Evolutionary conservation across 1,284 basidiomycete species (phyloP).

Genomic region (Moesziomyces sp.): DNA sequence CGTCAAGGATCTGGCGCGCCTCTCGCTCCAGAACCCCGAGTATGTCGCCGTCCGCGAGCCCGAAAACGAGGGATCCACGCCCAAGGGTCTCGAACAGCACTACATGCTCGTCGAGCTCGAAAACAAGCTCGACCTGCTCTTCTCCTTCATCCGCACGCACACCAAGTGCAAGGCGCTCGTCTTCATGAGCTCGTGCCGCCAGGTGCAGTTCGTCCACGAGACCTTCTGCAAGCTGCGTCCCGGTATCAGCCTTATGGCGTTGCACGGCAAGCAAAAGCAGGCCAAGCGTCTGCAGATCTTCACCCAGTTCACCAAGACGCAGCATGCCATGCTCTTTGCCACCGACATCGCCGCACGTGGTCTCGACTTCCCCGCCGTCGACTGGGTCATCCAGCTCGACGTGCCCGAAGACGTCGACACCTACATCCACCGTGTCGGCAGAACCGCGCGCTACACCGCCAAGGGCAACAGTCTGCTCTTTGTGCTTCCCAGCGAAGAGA

Average conservation of each 20-base stretch:
- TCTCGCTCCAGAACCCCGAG: constrained; percentile 86
- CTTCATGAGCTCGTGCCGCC: constrained; percentile 94
- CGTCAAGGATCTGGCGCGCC: constrained; percentile 86
- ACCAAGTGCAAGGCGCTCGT: constrained; percentile 91
- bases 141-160: constrained; percentile 94
- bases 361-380: constrained; percentile 93
- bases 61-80: constrained; percentile 70
- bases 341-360: constrained; percentile 98
- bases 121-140: constrained; percentile 89
- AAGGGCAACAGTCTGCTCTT: constrained; percentile 88
- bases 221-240: constrained; percentile 95
- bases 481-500: constrained; percentile 88
- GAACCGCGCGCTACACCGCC: constrained; percentile 92
- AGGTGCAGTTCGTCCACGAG: constrained; percentile 87
- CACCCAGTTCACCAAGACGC: constrained; percentile 57
- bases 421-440: constrained; percentile 95
- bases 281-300: constrained; percentile 76
- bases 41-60: constrained; percentile 73
- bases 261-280: constrained; percentile 98
- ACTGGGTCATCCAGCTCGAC: constrained; percentile 98
- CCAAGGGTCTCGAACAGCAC: constrained; percentile 84
- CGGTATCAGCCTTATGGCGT: constrained; percentile 86
- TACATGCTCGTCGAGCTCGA: constrained; percentile 87
- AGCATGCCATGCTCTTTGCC: constrained; percentile 64
- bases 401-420: constrained; percentile 98